phyloP scores from a whole-genome alignment of 2,329 filamentous ascomycete genomes.

The Leptographium lundbergii region DNA sequence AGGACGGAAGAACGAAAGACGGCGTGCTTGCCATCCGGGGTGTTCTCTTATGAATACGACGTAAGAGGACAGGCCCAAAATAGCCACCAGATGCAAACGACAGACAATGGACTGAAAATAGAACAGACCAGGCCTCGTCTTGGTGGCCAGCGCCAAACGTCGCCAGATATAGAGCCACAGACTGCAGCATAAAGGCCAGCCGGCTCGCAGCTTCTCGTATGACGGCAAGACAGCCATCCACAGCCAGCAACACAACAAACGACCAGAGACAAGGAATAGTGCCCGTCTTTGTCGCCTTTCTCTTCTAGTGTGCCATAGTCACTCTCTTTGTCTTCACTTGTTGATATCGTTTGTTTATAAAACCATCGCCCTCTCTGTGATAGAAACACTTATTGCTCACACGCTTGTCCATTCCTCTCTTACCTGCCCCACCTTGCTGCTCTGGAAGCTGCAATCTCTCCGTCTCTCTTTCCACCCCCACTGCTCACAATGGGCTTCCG shows the following conservation, averaged over 20 bases:
- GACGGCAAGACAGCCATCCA: not conserved
- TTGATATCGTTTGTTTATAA: not conserved
- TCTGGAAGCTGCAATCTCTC: not conserved
- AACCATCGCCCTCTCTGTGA: not conserved
- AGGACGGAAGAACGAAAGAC: too few relatives aligned
- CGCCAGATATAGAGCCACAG: too few relatives aligned
- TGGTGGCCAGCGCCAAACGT: too few relatives aligned
- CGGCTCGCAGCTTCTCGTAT: too few relatives aligned
- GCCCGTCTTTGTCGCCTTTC: not conserved
- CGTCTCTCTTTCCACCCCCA: not conserved
- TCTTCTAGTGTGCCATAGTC: not conserved
- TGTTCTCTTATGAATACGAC: too few relatives aligned
- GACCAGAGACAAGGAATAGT: not conserved
- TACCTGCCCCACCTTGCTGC: not conserved
- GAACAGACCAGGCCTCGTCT: too few relatives aligned
- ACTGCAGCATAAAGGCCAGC: too few relatives aligned
- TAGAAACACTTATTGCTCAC: not conserved
- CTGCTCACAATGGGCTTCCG: slow-evolving; percentile 15
- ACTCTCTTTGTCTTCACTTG: not conserved
- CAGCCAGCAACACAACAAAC: not conserved
- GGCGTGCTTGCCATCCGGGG: too few relatives aligned
- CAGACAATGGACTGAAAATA: too few relatives aligned
- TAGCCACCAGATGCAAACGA: too few relatives aligned
- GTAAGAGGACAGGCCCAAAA: too few relatives aligned
- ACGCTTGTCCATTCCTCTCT: not conserved